These are phyloP conservation scores for Phialemoniopsis sp. DNA, from an alignment of 2,329 filamentous ascomycete species.

Conservation along the genomic window DNA sequence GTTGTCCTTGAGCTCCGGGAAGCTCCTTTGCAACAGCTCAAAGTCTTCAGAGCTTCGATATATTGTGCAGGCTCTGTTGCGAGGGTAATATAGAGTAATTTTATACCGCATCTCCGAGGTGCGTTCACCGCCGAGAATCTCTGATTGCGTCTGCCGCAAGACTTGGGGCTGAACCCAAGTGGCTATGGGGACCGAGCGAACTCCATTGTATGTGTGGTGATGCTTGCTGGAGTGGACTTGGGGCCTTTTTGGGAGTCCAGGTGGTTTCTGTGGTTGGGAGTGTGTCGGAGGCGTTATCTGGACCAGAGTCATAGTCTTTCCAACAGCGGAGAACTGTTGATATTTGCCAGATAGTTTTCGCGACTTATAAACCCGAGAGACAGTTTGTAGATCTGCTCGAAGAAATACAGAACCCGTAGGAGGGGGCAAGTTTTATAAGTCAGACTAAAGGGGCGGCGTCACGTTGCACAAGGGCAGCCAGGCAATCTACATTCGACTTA, in stretches of 20 bases:
- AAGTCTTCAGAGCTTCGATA: constrained; percentile 21
- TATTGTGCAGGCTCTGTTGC: constrained; percentile 24
- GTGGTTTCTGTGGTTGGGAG: too few relatives aligned
- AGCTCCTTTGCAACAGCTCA: constrained; percentile 9
- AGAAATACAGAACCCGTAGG: too few relatives aligned
- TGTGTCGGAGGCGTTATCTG: too few relatives aligned
- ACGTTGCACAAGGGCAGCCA: too few relatives aligned
- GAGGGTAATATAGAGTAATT: constrained; percentile 20
- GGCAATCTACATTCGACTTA: too few relatives aligned
- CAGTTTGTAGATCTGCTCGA: too few relatives aligned
- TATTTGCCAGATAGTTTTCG: too few relatives aligned
- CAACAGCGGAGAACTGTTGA: too few relatives aligned
- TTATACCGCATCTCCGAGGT: constrained; percentile 9
- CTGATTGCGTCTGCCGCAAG: constrained; percentile 1
- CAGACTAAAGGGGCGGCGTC: too few relatives aligned
- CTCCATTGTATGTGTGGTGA: constrained; percentile 23
- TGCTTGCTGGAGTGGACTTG: constrained; percentile 22
- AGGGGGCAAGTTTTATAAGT: too few relatives aligned
- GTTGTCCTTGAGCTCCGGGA: background rate
- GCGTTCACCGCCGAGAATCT: constrained; percentile 3
- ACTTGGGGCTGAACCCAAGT: constrained; percentile 14
- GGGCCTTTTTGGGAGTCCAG: constrained; percentile 10
- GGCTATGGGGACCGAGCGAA: constrained; percentile 13
- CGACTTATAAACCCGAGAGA: too few relatives aligned
- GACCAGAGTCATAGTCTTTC: too few relatives aligned